These are phyloP conservation scores for Bruguiera hainesii DNA, from an alignment of 441 rosid genomes.

Conservation along the genomic window DNA sequence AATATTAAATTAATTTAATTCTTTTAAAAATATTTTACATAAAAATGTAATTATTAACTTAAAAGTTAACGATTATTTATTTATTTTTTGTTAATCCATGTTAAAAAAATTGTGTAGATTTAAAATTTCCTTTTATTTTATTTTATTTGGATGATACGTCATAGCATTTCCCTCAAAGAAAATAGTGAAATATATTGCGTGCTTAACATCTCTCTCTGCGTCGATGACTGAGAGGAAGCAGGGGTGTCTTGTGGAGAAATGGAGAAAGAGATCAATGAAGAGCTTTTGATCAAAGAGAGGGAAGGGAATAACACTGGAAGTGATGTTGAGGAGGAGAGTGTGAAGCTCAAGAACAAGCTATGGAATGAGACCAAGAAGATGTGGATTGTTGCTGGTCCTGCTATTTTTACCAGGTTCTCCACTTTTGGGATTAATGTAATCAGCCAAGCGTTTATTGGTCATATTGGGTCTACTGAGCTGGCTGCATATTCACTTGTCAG, in stretches of 20 bases:
- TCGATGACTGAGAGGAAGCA: no score
- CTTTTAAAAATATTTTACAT: no score
- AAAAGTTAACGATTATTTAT: no score
- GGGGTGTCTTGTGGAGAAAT: conserved; percentile 9
- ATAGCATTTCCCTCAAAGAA: no score
- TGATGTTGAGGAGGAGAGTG: conserved; percentile 18
- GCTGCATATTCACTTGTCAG: conserved; percentile 66
- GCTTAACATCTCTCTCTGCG: no score
- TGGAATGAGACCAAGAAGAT: conserved; percentile 61
- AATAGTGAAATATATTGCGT: no score
- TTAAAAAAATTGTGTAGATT: no score
- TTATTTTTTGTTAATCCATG: no score
- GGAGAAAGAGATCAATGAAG: conserved; percentile 32
- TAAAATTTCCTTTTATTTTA: no score
- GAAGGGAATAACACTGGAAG: background rate
- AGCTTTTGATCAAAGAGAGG: conserved; percentile 27
- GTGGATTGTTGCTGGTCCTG: conserved; percentile 77
- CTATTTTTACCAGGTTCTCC: conserved; percentile 65
- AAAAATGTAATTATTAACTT: no score
- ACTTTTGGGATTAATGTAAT: conserved; percentile 56
- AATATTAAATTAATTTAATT: no score
- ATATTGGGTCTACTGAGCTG: conserved; percentile 55
- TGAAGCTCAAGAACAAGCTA: conserved; percentile 30
- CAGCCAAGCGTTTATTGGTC: conserved; percentile 71
- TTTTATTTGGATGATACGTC: no score